Conservation (phyloP, 2,329 filamentous ascomycete species). For the Colletotrichum sp. region DNA sequence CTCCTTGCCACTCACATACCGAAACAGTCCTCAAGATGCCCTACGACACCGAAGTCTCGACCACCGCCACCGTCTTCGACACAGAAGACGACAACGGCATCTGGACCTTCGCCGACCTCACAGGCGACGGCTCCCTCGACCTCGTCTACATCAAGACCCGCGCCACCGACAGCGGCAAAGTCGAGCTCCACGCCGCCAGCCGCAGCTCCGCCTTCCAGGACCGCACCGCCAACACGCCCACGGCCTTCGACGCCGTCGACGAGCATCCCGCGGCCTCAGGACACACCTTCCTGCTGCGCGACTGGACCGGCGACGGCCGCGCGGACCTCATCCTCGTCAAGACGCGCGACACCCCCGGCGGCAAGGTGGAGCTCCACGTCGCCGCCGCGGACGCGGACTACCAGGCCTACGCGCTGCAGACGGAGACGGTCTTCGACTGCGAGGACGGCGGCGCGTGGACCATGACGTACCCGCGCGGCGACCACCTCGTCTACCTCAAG, state of each 20-base stretch:
- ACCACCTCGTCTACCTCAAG: neutral
- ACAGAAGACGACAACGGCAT: neutral
- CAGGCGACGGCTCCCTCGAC: neutral
- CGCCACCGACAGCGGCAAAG: neutral
- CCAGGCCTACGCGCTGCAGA: neutral
- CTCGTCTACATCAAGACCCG: neutral
- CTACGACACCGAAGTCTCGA: neutral
- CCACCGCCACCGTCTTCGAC: neutral
- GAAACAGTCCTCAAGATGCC: neutral
- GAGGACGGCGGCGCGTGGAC: neutral
- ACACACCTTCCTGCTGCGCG: neutral
- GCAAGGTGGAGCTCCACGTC: neutral
- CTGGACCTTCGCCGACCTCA: neutral
- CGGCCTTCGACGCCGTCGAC: neutral
- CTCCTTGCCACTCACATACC: neutral
- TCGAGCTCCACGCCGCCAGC: neutral
- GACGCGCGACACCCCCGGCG: neutral
- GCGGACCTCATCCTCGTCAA: neutral
- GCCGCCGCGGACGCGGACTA: neutral
- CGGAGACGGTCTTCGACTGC: neutral
- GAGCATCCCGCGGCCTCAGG: neutral
- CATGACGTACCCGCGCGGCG: neutral
- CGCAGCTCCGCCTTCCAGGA: neutral
- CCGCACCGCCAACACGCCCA: neutral
- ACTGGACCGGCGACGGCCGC: neutral